Conservation (phyloP, 202 grass and related monocot genomes). For the Panicum hallii region DNA sequence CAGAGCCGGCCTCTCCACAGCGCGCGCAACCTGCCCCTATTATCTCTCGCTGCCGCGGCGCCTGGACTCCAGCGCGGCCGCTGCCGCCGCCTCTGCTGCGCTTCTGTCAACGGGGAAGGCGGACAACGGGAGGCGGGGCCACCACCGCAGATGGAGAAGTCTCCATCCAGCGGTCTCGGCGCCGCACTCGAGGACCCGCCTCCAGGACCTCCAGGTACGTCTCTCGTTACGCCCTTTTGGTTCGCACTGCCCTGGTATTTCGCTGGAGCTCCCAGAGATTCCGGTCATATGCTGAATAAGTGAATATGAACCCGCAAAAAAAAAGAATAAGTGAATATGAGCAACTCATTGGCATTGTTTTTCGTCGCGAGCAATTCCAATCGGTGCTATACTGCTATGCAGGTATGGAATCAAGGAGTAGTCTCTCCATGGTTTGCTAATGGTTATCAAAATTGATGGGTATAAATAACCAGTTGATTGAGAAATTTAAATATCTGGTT, state of each 20-base stretch:
- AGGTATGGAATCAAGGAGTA: background rate
- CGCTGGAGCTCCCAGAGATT: background rate
- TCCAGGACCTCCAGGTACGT: constrained; percentile 41
- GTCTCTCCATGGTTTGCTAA: background rate
- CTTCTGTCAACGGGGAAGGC: constrained; percentile 27
- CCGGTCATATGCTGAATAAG: background rate
- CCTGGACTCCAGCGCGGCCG: constrained; percentile 1
- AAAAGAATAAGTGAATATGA: background rate
- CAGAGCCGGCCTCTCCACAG: background rate
- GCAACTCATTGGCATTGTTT: background rate
- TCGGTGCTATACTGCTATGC: background rate
- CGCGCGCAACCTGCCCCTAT: background rate
- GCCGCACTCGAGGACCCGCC: constrained; percentile 49
- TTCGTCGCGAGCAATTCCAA: background rate
- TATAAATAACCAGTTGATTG: background rate
- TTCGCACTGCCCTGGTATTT: background rate
- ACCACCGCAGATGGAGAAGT: constrained; percentile 30
- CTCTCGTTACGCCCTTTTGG: background rate
- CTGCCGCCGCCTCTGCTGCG: constrained; percentile 42
- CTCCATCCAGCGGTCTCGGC: constrained; percentile 34
- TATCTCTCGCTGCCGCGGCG: background rate
- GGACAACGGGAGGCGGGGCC: constrained; percentile 11
- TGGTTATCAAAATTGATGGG: background rate
- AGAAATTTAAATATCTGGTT: background rate
- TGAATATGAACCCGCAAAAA: too few relatives aligned